Conservation (phyloP, 2,329 filamentous ascomycete species). For the Cryphonectria radicalis region DNA sequence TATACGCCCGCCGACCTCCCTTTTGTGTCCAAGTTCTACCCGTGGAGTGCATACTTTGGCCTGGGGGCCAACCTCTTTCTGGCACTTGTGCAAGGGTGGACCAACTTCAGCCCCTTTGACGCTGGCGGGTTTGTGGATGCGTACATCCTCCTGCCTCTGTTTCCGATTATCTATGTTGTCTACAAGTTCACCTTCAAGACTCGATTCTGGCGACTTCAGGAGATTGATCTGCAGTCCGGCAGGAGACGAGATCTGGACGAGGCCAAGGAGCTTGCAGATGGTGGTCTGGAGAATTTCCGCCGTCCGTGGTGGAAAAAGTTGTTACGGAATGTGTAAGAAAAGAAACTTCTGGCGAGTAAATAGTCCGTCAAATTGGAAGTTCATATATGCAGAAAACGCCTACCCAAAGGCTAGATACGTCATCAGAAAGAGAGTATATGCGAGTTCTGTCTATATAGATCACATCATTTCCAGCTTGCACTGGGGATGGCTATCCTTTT, state of each 20-base stretch:
- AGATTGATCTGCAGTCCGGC: conserved; percentile 62
- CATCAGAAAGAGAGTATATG: not conserved
- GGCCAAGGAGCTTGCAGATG: conserved; percentile 39
- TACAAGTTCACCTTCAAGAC: conserved; percentile 62
- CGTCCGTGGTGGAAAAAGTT: conserved; percentile 50
- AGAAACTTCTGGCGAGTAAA: not conserved
- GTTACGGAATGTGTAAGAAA: conserved; percentile 45
- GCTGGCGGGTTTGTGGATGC: conserved; percentile 65
- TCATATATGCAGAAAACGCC: not conserved
- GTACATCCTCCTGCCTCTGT: conserved; percentile 65
- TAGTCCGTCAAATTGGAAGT: not conserved
- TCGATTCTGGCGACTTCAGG: conserved; percentile 50
- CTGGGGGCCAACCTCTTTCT: conserved; percentile 62
- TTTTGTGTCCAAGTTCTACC: conserved; percentile 59
- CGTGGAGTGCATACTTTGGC: conserved; percentile 64
- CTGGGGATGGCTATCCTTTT: no score
- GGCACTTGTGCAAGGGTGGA: conserved; percentile 65
- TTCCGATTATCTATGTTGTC: conserved; percentile 58
- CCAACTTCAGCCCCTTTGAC: conserved; percentile 60
- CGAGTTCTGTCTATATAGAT: no score
- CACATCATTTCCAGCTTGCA: no score
- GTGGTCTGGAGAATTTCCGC: conserved; percentile 33
- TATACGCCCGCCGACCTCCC: conserved; percentile 58
- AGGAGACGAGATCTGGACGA: conserved; percentile 59
- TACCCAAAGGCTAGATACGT: not conserved